Evolutionary conservation across 2,329 filamentous ascomycete species (phyloP), one percentile per base, ranked within the genome.

Genomic region (Penicillium sp.): DNA sequence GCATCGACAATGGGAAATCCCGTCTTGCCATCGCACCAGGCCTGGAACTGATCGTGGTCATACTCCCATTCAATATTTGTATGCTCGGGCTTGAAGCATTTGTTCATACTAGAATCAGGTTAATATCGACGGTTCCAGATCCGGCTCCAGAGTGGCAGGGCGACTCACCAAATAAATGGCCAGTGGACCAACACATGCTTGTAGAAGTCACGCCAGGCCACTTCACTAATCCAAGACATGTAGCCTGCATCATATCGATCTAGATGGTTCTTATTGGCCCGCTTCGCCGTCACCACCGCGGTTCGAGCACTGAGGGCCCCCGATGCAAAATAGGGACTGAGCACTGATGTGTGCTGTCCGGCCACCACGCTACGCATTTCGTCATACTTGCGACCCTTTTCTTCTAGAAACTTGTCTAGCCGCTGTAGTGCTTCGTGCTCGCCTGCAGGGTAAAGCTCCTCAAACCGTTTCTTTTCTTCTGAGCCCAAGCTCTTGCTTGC

Each of bases 131-230:
- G 1, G 12, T 8, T 6, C 4, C 6, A 23, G 22, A 23, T 23
- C 11, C 22, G n/a, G n/a, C n/a, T n/a, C n/a, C n/a, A n/a, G n/a
- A n/a, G n/a, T n/a, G n/a, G 18, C 18, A 22, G 18, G 18, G 18
- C 18, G 9, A 36, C 54, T 38, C 45, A 66, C 65, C 68, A 69
- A 29, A 70, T 64, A 35, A 88, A 89, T 0, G 89, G 89, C 85
- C 86, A 94, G 43, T 89, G 70, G 0, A 81, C 84, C 4, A 95
- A 66, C 2, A 95, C 84, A 58, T 92, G 85, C 54, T 82, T 86
- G 66, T 93, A 93, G 55, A 93, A 93, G 54, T 93, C 86, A 10
- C 86, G 72, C 86, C 86, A 92, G 0, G 85, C 86, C 3, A 93
- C 73, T 61, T 93, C 86, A 36, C 80, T 80, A 47, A 92, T 86